Conservation (phyloP, 169 alveolate species). For the Plasmodium reichenowi region DNA sequence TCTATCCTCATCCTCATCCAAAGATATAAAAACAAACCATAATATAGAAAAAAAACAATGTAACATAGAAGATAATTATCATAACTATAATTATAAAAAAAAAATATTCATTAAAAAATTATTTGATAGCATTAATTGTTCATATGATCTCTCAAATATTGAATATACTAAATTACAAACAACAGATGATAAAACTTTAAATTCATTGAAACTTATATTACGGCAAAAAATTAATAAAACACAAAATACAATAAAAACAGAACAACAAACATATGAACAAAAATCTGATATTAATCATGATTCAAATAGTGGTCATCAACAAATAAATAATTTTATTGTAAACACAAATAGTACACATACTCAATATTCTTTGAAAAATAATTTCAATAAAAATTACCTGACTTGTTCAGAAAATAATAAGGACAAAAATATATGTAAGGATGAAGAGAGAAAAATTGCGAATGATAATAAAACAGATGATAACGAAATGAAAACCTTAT, state of each 20-base stretch:
- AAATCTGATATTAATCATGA: background rate
- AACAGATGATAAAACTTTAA: constrained; percentile 38
- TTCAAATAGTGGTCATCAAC: background rate
- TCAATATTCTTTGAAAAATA: background rate
- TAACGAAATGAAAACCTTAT: constrained; percentile 37
- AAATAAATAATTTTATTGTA: background rate
- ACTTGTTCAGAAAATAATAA: background rate
- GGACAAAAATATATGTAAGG: background rate
- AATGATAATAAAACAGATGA: constrained; percentile 12
- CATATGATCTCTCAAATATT: constrained; percentile 36
- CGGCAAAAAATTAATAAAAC: constrained; percentile 45
- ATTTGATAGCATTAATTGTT: constrained; percentile 55
- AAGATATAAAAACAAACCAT: background rate
- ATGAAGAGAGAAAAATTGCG: background rate
- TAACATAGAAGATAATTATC: background rate
- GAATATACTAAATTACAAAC: constrained; percentile 34
- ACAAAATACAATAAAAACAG: background rate
- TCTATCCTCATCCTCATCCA: background rate
- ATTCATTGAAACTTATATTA: constrained; percentile 26
- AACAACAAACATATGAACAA: background rate
- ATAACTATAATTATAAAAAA: background rate
- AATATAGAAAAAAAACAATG: background rate
- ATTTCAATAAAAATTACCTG: constrained; percentile 5
- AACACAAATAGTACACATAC: background rate
- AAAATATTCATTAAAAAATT: constrained; percentile 55